Evolutionary conservation across 768 basidiomycete genomes (phyloP).

Genomic region (Lactarius indigo): DNA sequence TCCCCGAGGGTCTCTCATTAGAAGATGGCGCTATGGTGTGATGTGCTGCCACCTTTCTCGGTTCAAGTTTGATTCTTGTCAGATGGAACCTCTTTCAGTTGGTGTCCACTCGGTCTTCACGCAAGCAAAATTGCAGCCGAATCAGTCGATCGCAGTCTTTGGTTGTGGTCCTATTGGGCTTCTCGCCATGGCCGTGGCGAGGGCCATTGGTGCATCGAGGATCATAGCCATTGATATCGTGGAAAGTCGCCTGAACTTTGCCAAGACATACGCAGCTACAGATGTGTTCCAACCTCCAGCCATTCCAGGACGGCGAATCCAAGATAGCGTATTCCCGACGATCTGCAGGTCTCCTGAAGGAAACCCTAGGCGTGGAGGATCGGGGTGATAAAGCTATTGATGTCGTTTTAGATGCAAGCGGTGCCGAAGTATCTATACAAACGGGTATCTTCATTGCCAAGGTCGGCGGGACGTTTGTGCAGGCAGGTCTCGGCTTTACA

Average conservation of each 20-base stretch:
- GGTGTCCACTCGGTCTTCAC: slow-evolving; percentile 84
- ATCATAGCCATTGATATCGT: slow-evolving; percentile 84
- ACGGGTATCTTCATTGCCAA: slow-evolving; percentile 75
- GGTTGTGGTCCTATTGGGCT: slow-evolving; percentile 89
- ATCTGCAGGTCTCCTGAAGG: slow-evolving; percentile 63
- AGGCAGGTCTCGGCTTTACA: slow-evolving; percentile 38
- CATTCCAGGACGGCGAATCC: slow-evolving; percentile 58
- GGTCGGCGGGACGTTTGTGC: slow-evolving; percentile 71
- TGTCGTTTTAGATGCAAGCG: slow-evolving; percentile 87
- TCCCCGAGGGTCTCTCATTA: slow-evolving; percentile 79
- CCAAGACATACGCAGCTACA: slow-evolving; percentile 79
- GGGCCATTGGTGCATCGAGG: slow-evolving; percentile 81
- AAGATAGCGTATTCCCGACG: slow-evolving; percentile 68
- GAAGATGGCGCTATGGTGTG: slow-evolving; percentile 93
- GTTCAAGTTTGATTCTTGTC: not conserved
- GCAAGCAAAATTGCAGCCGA: slow-evolving; percentile 66
- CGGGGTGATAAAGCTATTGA: slow-evolving; percentile 72
- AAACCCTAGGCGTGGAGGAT: slow-evolving; percentile 62
- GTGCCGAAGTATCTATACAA: slow-evolving; percentile 90
- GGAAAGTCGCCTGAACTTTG: slow-evolving; percentile 76
- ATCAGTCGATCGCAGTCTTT: slow-evolving; percentile 77
- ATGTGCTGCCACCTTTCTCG: not conserved
- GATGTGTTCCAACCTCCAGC: slow-evolving; percentile 65
- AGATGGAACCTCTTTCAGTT: slow-evolving; percentile 96
- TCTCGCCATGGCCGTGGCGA: slow-evolving; percentile 94